Conservation (phyloP, 2,329 filamentous ascomycete species). For the Beauveria varroae region DNA sequence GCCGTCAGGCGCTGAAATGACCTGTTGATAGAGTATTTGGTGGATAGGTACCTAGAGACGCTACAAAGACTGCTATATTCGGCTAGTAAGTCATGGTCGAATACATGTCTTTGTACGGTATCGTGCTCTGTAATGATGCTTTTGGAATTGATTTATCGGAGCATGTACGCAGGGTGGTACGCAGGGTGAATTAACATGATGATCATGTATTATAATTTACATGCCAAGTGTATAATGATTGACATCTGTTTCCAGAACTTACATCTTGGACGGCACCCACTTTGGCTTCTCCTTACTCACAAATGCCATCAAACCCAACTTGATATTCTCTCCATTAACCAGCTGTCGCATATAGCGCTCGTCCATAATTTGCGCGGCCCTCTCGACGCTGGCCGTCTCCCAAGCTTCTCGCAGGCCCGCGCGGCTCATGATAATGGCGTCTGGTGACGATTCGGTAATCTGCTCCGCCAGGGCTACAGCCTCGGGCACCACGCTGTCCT, state of each 20-base stretch:
- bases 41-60: too few relatives aligned
- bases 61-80: too few relatives aligned
- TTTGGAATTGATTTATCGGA: background rate
- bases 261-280: conserved; percentile 43
- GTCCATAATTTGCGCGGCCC: conserved; percentile 30
- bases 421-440: conserved; percentile 33
- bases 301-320: conserved; percentile 44
- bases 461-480: conserved; percentile 27
- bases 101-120: background rate
- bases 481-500: conserved; percentile 28
- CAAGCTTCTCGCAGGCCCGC: conserved; percentile 30
- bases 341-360: conserved; percentile 33
- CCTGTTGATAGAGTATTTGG: too few relatives aligned
- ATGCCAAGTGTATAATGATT: background rate
- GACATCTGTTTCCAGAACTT: background rate
- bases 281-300: conserved; percentile 39
- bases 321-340: conserved; percentile 38
- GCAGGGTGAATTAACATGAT: too few relatives aligned
- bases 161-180: background rate
- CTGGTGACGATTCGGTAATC: conserved; percentile 27
- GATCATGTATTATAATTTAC: background rate
- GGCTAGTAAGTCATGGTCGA: too few relatives aligned
- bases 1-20: background rate
- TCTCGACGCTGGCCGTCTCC: conserved; percentile 33
- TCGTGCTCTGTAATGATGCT: background rate